These are phyloP conservation scores for Psilocybe sp. DNA, from an alignment of 768 basidiomycete species.

Conservation along the genomic window DNA sequence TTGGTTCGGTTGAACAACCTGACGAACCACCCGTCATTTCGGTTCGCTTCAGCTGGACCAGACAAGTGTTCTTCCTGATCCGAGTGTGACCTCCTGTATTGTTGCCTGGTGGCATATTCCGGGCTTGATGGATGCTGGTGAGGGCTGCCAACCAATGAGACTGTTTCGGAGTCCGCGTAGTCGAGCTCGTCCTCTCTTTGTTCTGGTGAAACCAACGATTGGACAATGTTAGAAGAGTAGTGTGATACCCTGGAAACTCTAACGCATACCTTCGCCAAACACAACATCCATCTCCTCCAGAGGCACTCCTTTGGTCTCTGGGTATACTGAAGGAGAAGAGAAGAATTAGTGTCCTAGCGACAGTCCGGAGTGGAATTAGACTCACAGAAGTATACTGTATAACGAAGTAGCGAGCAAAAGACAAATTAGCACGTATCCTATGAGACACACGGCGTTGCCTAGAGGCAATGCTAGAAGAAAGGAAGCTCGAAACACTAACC, in stretches of 20 bases:
- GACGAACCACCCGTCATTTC: slow-evolving; percentile 37
- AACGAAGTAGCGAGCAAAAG: neutral
- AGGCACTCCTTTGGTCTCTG: slow-evolving; percentile 83
- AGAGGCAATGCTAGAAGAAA: neutral
- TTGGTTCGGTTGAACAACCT: slow-evolving; percentile 41
- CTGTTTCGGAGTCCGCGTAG: slow-evolving; percentile 54
- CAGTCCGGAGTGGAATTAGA: slow-evolving; percentile 7
- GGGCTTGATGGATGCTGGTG: slow-evolving; percentile 1
- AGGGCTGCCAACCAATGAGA: slow-evolving; percentile 48
- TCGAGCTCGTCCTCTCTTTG: slow-evolving; percentile 60
- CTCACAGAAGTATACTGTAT: slow-evolving; percentile 73
- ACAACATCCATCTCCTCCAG: slow-evolving; percentile 90
- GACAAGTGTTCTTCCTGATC: neutral
- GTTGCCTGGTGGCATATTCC: neutral
- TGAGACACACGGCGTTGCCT: neutral
- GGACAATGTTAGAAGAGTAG: neutral
- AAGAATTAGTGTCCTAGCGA: slow-evolving; percentile 1
- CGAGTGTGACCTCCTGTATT: too few relatives aligned
- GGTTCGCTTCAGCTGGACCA: neutral
- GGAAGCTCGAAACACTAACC: slow-evolving; percentile 34
- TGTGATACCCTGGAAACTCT: neutral
- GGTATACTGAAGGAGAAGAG: slow-evolving; percentile 54
- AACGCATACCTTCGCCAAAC: slow-evolving; percentile 73
- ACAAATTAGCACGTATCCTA: neutral
- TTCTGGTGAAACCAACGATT: slow-evolving; percentile 11